Evolutionary conservation across 208 protist genomes (phyloP).

Genomic region (Histomonas meleagridis): DNA sequence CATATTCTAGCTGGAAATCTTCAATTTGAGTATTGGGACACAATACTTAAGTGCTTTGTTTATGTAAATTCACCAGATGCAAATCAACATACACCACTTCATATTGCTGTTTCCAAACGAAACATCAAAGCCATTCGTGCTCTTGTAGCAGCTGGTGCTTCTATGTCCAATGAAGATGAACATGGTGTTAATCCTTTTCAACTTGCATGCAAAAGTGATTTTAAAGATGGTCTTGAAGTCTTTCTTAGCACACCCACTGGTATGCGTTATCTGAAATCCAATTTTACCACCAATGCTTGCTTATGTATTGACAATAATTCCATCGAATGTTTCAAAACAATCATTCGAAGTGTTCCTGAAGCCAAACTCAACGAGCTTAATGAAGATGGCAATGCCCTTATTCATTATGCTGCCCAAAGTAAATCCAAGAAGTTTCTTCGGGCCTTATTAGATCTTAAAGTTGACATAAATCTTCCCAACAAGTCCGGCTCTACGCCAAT

Average conservation of each 20-base stretch:
- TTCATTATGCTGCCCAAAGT: not conserved
- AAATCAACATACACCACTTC: not conserved
- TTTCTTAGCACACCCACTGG: not conserved
- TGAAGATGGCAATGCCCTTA: not conserved
- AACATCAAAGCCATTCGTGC: not conserved
- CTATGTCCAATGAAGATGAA: not conserved
- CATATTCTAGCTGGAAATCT: not conserved
- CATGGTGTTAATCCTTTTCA: not conserved
- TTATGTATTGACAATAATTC: conserved; percentile 22
- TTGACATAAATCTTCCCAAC: not conserved
- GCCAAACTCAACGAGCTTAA: not conserved
- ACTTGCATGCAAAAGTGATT: not conserved
- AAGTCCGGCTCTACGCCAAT: not conserved
- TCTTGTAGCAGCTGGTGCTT: not conserved
- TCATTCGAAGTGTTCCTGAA: not conserved
- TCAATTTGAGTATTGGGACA: not conserved
- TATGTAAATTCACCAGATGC: not conserved
- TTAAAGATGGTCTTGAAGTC: not conserved
- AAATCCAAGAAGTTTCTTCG: not conserved
- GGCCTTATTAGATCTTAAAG: not conserved
- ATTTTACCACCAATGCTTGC: not conserved
- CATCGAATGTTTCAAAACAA: not conserved
- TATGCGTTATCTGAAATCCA: not conserved
- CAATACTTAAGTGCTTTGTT: not conserved
- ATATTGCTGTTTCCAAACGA: not conserved